Base-by-base conservation (phyloP, 2,329 filamentous ascomycete species). In the Gliomastix tumulicola region DNA sequence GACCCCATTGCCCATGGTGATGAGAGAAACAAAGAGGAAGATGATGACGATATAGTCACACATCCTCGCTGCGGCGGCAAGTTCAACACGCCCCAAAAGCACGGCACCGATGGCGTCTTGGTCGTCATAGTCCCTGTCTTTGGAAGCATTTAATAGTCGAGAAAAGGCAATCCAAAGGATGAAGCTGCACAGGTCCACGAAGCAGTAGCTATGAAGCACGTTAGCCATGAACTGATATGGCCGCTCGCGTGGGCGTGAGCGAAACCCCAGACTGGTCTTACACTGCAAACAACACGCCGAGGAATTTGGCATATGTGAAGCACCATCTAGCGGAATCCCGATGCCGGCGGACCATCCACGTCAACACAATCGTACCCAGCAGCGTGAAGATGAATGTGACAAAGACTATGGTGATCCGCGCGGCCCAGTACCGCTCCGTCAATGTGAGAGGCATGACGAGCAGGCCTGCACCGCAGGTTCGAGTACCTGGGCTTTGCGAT, bases 241-340 rank as follows among this genome's bases (percentile, higher is more conserved):
- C n/a, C n/a, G n/a, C n/a, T n/a, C n/a, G n/a, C n/a, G n/a, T n/a
- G n/a, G n/a, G n/a, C n/a, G n/a, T n/a, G n/a, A n/a, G n/a, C n/a
- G n/a, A n/a, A n/a, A n/a, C n/a, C n/a, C n/a, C n/a, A n/a, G n/a
- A n/a, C n/a, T n/a, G n/a, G n/a, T n/a, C n/a, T n/a, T n/a, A n/a
- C n/a, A n/a, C n/a, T n/a, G n/a, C n/a, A 20, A 48, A 58, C 0
- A 48, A 32, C 2, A 40, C 36, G 10, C 58, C 41, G 1, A 51
- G 49, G 2, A 36, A 5, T 31, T 54, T 55, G 34, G 51, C 45
- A 15, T 40, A 50, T 3, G 32, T 41, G 11, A 53, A 45, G 15
- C 47, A 54, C 20, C 33, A 42, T 23, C 51, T 41, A 2, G 48
- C 48, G 3, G 46, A 43, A 21, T 57, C 54, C 1, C 40, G 42